Conservation (phyloP, 129 eudicot genomes). For the Chrysanthemum seticuspe region DNA sequence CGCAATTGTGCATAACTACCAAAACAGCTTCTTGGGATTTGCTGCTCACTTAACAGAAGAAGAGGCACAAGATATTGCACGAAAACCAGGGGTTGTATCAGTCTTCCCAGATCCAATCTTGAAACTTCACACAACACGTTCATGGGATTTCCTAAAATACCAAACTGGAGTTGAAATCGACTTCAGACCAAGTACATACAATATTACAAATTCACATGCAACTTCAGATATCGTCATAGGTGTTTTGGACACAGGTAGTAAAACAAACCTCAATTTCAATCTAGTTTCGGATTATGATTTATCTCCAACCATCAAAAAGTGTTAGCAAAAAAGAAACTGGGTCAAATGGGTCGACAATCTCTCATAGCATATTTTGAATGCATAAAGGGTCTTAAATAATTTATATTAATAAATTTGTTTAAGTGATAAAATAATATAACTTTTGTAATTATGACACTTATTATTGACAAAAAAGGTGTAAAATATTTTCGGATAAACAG, state of each 20-base stretch:
- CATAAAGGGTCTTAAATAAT: too few relatives aligned
- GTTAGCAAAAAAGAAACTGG: too few relatives aligned
- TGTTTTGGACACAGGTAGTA: conserved; percentile 71
- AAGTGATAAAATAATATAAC: too few relatives aligned
- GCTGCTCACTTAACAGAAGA: conserved; percentile 67
- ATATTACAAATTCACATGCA: conserved; percentile 20
- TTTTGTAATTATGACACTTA: too few relatives aligned
- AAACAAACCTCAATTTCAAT: not conserved
- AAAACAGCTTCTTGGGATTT: conserved; percentile 74
- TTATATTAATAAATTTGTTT: too few relatives aligned
- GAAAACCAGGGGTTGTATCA: conserved; percentile 71
- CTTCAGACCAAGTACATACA: conserved; percentile 16
- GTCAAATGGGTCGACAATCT: too few relatives aligned
- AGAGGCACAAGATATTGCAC: conserved; percentile 59
- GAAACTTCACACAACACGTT: conserved; percentile 79
- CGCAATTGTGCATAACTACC: conserved; percentile 60
- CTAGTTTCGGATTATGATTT: too few relatives aligned
- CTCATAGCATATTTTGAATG: too few relatives aligned
- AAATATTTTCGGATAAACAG: too few relatives aligned
- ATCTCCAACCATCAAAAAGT: too few relatives aligned
- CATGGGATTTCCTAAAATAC: conserved; percentile 81
- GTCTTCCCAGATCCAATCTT: conserved; percentile 74
- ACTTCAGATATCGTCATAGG: conserved; percentile 67
- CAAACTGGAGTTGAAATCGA: conserved; percentile 40
- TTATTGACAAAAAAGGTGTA: too few relatives aligned